Base-by-base conservation (phyloP, 2,329 filamentous ascomycete genomes). In the Aspergillus ruber region DNA sequence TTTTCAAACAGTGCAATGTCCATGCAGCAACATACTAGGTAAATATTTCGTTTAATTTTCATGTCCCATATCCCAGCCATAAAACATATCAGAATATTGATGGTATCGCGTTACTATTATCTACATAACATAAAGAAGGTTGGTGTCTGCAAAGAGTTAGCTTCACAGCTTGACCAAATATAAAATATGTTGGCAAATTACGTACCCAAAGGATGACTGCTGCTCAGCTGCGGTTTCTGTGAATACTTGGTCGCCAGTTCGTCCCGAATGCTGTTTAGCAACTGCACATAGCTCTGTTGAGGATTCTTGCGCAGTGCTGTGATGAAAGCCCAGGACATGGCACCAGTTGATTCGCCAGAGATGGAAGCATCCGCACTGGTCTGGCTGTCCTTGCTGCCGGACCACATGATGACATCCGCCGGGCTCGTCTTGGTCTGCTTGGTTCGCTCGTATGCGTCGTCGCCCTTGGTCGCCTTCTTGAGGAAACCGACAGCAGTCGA, bases 281-380 rank as follows among this genome's bases (percentile, higher is more conserved):
- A 76, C 75, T 96, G 85, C 44, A 97, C 88, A 64, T 98, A 98
- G 72, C 86, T 95, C 75, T 97, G 93, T 66, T 95, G 85, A 1
- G 89, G 89, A 64, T 95, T 95, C 74, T 90, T 89, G 76, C 87
- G 90, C 62, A 97, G 79, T 17, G 90, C 85, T 1, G 80, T 83
- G 68, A 98, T 93, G 68, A 98, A 98, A 2, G 93, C 93, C 83
- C 87, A 96, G 3, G 90, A 95, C 93, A 98, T 97, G 68, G 93
- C 93, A 47, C 93, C 93, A 0, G 93, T 98, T 29, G 93, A 91
- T 72, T 96, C 80, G 48, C 88, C 83, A 39, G 79, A 82, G 56
- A 97, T 96, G 23, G 83, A 87, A 10, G 93, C 90, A 68, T 98
- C 93, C 71, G 89, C 87, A 50, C 90, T 95, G 59, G 93, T 98